Conservation (phyloP, 2,329 filamentous ascomycete genomes). For the Rutstroemia sp. region DNA sequence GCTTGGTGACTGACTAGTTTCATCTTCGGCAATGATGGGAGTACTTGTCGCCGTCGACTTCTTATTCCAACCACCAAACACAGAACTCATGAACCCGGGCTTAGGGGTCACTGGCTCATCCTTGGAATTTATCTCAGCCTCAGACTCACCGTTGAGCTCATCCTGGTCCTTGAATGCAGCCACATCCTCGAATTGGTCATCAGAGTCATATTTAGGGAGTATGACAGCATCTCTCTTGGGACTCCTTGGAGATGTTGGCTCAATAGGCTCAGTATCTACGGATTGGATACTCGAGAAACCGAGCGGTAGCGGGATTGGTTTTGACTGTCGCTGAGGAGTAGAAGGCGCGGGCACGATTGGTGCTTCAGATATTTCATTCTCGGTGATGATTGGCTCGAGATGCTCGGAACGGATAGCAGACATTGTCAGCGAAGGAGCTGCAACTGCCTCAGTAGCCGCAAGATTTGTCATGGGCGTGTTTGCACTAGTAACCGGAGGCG, state of each 20-base stretch:
- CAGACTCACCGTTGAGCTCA: not conserved
- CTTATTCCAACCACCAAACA: slow-evolving; percentile 40
- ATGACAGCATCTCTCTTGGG: slow-evolving; percentile 50
- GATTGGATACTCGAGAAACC: slow-evolving; percentile 27
- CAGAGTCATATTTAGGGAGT: slow-evolving; percentile 39
- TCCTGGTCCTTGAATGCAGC: not conserved
- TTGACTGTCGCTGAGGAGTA: not conserved
- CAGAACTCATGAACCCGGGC: slow-evolving; percentile 35
- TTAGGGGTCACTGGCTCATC: slow-evolving; percentile 34
- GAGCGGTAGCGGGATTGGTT: slow-evolving; percentile 12
- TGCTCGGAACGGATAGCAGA: slow-evolving; percentile 36
- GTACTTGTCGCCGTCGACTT: slow-evolving; percentile 29
- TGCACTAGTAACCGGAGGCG: slow-evolving; percentile 39
- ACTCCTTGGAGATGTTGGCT: slow-evolving; percentile 36
- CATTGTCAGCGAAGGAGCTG: slow-evolving; percentile 25
- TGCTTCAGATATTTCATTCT: slow-evolving; percentile 3
- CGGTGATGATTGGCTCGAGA: slow-evolving; percentile 24
- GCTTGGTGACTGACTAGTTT: slow-evolving; percentile 48
- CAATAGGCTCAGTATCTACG: slow-evolving; percentile 26
- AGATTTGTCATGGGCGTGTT: slow-evolving; percentile 22
- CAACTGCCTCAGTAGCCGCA: not conserved
- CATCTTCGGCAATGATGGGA: slow-evolving; percentile 56
- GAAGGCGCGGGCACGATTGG: slow-evolving; percentile 4
- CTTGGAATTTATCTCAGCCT: not conserved
- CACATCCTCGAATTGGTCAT: not conserved